phyloP scores from a whole-genome alignment of 768 basidiomycete genomes.

The Artomyces pyxidatus region DNA sequence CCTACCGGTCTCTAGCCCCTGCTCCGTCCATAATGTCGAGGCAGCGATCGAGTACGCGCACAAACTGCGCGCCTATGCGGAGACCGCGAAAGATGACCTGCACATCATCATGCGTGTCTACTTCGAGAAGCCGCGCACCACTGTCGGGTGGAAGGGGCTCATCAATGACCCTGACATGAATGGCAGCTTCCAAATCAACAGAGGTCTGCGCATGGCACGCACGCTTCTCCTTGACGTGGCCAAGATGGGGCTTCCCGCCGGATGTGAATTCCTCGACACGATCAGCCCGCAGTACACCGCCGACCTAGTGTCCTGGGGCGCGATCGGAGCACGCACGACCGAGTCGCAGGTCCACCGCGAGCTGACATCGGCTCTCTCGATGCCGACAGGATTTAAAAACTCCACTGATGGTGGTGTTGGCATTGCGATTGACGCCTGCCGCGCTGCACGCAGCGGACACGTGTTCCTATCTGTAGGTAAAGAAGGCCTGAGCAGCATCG shows the following conservation, averaged over 20 bases:
- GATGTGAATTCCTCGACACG: conserved; percentile 92
- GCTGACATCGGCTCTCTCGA: conserved; percentile 77
- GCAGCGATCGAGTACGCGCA: conserved; percentile 85
- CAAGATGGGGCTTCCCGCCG: conserved; percentile 84
- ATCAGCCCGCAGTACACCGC: conserved; percentile 85
- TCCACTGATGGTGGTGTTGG: conserved; percentile 90
- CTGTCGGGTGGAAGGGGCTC: conserved; percentile 97
- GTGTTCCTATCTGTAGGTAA: conserved; percentile 97
- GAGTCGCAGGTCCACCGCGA: conserved; percentile 93
- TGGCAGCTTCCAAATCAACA: conserved; percentile 91
- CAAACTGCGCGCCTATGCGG: conserved; percentile 71
- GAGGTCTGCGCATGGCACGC: conserved; percentile 84
- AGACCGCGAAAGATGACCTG: conserved; percentile 73
- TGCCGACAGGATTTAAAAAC: conserved; percentile 99
- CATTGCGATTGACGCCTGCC: conserved; percentile 92
- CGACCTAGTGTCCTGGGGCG: conserved; percentile 91
- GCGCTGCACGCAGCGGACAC: conserved; percentile 84
- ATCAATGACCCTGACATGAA: conserved; percentile 98
- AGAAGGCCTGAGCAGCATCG: conserved; percentile 89
- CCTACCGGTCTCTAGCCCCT: conserved; percentile 47
- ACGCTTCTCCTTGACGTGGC: conserved; percentile 82
- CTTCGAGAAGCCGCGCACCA: conserved; percentile 95
- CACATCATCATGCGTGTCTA: conserved; percentile 97
- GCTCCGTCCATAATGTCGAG: conserved; percentile 87
- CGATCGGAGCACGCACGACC: conserved; percentile 89